Base-by-base conservation (phyloP, 164 flowering plant genomes). In the Dillenia suffruticosa region DNA sequence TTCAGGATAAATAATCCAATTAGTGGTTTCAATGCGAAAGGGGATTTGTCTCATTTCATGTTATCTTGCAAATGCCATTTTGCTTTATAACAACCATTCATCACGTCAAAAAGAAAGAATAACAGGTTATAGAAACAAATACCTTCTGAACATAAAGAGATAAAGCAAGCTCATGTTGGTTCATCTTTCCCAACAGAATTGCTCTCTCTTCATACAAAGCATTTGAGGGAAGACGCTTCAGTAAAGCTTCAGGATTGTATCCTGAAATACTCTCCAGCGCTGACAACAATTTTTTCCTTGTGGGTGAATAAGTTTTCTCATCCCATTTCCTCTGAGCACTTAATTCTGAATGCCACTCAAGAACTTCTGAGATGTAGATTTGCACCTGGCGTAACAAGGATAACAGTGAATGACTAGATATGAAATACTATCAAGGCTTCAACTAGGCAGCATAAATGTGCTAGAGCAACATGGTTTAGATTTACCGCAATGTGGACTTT, bases 321-420 rank as follows among this genome's bases (percentile, higher is more conserved):
- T 88, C 90, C 99, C 99, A 95, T 50, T 81, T 81, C 49, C 83
- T 76, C 55, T 90, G 88, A 69, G 89, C 69, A 66, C 52, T 75
- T 53, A 84, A 74, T 54, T 88, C 89, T 8, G 76, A 71, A 68
- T 92, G 69, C 90, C 87, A 90, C 10, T 95, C 97, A 72, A 92
- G 96, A 55, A 92, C 97, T 76, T 95, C 97, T 1, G 89, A 90
- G n/a, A 95, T 95, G 80, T 95, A 95, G 54, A 92, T 82, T 90
- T 95, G 99, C 63, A 95, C 88, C 99, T 95, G 63, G 54, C 57
- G 64, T 0, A 46, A 32, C 40, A 32, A 32, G 40, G 40, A 32
- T 32, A 32, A 32, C 40, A 32, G 40, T 32, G 40, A 32, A 32
- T 32, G 40, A 32, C 40, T 32, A 32, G 40, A 32, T 32, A 32